Evolutionary conservation across 2,329 filamentous ascomycete species (phyloP).

Genomic region (Lecanicillium sp.): DNA sequence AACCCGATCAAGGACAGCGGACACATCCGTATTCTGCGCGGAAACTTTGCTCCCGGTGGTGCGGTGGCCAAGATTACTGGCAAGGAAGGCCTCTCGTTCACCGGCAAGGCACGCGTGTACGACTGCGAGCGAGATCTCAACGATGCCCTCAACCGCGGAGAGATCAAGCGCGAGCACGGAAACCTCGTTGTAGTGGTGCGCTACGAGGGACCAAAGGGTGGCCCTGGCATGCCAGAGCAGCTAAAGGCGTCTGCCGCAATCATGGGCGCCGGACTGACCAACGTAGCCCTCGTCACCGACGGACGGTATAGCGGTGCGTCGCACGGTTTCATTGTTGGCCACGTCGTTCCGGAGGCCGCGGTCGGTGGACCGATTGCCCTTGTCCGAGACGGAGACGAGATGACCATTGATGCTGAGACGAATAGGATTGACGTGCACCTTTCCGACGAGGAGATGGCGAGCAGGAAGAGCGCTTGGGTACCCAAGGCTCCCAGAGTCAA

Average conservation of each 20-base stretch:
- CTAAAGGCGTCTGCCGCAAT: constrained; percentile 81
- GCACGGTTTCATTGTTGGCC: constrained; percentile 90
- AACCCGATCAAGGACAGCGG: constrained; percentile 66
- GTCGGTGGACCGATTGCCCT: constrained; percentile 83
- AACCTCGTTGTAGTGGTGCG: constrained; percentile 86
- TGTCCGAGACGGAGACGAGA: constrained; percentile 69
- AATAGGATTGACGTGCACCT: constrained; percentile 68
- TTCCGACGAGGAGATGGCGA: constrained; percentile 60
- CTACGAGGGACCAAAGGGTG: constrained; percentile 89
- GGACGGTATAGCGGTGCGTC: constrained; percentile 82
- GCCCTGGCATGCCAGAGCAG: constrained; percentile 94
- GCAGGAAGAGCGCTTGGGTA: constrained; percentile 59
- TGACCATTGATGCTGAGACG: constrained; percentile 78
- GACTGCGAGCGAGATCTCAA: constrained; percentile 78
- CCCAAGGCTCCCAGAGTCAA: constrained; percentile 65
- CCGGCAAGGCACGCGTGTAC: constrained; percentile 71
- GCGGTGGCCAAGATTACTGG: constrained; percentile 88
- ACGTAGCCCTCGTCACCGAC: constrained; percentile 87
- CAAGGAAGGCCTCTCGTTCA: constrained; percentile 77
- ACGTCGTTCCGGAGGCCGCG: constrained; percentile 85
- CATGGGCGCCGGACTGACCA: constrained; percentile 83
- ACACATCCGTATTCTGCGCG: constrained; percentile 73
- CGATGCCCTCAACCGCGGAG: constrained; percentile 63
- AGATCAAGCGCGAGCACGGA: constrained; percentile 46
- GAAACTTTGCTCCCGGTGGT: constrained; percentile 75